phyloP scores from a whole-genome alignment of 257 asterid genomes.

The Nicotiana noctiflora region DNA sequence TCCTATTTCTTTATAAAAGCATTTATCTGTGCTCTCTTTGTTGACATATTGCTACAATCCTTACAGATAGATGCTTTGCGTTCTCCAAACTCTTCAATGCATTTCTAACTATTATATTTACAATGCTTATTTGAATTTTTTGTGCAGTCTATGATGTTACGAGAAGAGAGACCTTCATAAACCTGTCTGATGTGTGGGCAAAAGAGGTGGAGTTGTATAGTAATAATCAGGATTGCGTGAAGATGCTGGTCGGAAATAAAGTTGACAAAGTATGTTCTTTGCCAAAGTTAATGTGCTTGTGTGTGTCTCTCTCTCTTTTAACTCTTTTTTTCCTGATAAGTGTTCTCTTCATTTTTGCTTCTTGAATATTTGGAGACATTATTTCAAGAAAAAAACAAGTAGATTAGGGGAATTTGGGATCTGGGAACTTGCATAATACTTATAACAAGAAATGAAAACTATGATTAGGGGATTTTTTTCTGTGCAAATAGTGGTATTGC shows the following conservation, averaged over 20 bases:
- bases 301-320: constrained; percentile 2
- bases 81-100: background rate
- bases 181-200: constrained; percentile 84
- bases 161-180: constrained; percentile 75
- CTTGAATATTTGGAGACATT: background rate
- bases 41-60: background rate
- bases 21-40: background rate
- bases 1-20: background rate
- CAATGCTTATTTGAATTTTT: background rate
- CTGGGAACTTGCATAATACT: background rate
- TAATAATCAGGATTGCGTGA: constrained; percentile 66
- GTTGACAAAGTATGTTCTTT: constrained; percentile 58
- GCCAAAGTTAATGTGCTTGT: background rate
- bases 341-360: background rate
- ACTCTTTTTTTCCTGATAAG: background rate
- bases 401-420: background rate
- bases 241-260: constrained; percentile 95
- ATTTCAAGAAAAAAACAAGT: background rate
- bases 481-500: background rate
- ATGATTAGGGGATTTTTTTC: background rate
- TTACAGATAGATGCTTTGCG: background rate
- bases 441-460: background rate
- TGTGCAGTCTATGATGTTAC: constrained; percentile 80
- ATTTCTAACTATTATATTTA: background rate
- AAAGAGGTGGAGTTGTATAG: constrained; percentile 82